A percentile compares a stretch with the other conserved stretches of the same genome.
Conservation (phyloP, 2,329 filamentous ascomycete species). For the Colletotrichum endophyticum region DNA sequence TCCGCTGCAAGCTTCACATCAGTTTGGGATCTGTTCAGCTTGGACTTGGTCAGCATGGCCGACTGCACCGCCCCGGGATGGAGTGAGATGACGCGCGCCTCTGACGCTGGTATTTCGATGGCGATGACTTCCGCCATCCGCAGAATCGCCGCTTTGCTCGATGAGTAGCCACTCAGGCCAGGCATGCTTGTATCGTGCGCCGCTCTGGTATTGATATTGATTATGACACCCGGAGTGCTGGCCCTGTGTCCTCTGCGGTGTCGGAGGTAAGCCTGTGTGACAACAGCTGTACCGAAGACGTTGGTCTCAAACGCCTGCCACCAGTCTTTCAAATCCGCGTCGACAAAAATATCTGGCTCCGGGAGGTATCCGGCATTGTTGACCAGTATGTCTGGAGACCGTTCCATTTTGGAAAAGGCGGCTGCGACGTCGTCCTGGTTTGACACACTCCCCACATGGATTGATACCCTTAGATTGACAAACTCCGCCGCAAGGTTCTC, state of each 20-base stretch:
- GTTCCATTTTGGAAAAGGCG: neutral
- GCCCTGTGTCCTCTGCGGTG: neutral
- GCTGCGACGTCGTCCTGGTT: neutral
- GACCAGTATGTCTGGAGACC: neutral
- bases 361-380: slow-evolving; percentile 1
- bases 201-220: slow-evolving; percentile 5
- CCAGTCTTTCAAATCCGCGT: neutral
- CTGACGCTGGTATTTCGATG: slow-evolving; percentile 46
- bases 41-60: neutral
- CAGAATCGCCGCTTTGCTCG: slow-evolving; percentile 75
- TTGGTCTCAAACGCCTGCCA: slow-evolving; percentile 13
- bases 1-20: slow-evolving; percentile 29
- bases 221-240: neutral
- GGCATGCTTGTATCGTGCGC: neutral
- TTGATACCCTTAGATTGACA: neutral
- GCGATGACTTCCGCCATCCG: slow-evolving; percentile 75
- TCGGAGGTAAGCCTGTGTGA: neutral
- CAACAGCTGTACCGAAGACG: neutral
- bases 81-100: neutral
- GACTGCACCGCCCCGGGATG: slow-evolving; percentile 3
- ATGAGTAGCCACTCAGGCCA: slow-evolving; percentile 71
- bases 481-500: neutral
- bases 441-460: neutral
- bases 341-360: neutral
- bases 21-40: neutral